phyloP scores from a whole-genome alignment of 768 basidiomycete genomes.

The Boletus patriciae region DNA sequence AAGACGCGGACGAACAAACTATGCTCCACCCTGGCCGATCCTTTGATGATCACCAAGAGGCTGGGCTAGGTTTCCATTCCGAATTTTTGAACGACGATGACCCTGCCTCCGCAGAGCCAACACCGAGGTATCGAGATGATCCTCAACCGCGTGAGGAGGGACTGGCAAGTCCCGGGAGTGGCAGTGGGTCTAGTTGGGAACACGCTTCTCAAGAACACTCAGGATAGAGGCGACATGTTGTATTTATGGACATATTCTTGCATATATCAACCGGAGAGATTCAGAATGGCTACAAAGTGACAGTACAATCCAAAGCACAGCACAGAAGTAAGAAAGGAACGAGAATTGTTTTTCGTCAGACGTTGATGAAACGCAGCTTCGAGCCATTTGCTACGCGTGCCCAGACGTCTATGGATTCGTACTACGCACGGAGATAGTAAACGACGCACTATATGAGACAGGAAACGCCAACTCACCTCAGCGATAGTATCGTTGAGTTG shows the following conservation, averaged over 20 bases:
- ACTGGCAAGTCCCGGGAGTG: constrained; percentile 37
- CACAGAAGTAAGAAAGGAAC: not conserved
- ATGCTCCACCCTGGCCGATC: constrained; percentile 47
- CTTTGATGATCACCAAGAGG: constrained; percentile 36
- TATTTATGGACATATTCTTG: constrained; percentile 25
- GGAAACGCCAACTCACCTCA: constrained; percentile 51
- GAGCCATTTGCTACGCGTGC: constrained; percentile 80
- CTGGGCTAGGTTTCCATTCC: constrained; percentile 63
- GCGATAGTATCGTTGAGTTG: constrained; percentile 84
- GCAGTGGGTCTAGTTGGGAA: constrained; percentile 69
- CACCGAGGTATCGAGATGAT: constrained; percentile 52
- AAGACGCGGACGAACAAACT: constrained; percentile 73
- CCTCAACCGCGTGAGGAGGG: constrained; percentile 35
- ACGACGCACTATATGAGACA: not conserved
- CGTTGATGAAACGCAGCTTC: constrained; percentile 67
- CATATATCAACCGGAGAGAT: constrained; percentile 16
- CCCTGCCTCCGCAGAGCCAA: constrained; percentile 32
- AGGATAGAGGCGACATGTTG: constrained; percentile 10
- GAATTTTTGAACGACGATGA: constrained; percentile 85
- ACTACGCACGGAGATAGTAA: constrained; percentile 48
- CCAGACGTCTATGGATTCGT: constrained; percentile 82
- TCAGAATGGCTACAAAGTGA: constrained; percentile 10
- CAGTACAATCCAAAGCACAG: constrained; percentile 15
- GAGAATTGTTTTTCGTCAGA: constrained; percentile 12
- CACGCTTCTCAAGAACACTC: constrained; percentile 52